These are phyloP conservation scores for Phytophthora hybrid DNA, from an alignment of 352 stramenopile genomes.

Conservation along the genomic window DNA sequence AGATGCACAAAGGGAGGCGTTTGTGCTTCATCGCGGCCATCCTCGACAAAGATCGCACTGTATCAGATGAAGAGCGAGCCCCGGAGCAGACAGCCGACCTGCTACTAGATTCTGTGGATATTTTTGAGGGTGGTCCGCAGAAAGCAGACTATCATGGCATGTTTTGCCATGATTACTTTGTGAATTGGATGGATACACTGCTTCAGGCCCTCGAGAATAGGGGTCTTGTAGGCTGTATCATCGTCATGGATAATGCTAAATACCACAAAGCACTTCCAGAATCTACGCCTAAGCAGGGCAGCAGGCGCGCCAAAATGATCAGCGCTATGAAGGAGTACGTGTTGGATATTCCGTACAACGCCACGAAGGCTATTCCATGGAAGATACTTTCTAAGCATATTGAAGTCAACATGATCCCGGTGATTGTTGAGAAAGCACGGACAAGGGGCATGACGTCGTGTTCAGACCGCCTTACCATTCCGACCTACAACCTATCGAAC, in stretches of 20 bases:
- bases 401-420: not conserved
- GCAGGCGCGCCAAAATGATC: conserved; percentile 1
- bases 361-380: not conserved
- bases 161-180: conserved; percentile 29
- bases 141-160: conserved; percentile 22
- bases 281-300: not conserved
- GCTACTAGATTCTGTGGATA: conserved; percentile 10
- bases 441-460: not conserved
- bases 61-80: conserved; percentile 5
- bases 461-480: not conserved
- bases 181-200: conserved; percentile 22
- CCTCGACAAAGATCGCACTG: not conserved
- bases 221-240: conserved; percentile 8
- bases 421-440: not conserved
- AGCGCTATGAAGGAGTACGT: not conserved
- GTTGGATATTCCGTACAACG: not conserved
- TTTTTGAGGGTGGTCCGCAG: conserved; percentile 29
- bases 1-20: not conserved
- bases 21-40: not conserved
- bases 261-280: not conserved
- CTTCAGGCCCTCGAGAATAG: not conserved
- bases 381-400: not conserved
- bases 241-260: conserved; percentile 26
- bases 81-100: not conserved
- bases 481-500: not conserved